Percentiles rank a stretch among this genome's conserved stretches.
Evolutionary conservation across 371 early-diverging fungal species (phyloP).

Genomic region (Umbelopsis sp.): DNA sequence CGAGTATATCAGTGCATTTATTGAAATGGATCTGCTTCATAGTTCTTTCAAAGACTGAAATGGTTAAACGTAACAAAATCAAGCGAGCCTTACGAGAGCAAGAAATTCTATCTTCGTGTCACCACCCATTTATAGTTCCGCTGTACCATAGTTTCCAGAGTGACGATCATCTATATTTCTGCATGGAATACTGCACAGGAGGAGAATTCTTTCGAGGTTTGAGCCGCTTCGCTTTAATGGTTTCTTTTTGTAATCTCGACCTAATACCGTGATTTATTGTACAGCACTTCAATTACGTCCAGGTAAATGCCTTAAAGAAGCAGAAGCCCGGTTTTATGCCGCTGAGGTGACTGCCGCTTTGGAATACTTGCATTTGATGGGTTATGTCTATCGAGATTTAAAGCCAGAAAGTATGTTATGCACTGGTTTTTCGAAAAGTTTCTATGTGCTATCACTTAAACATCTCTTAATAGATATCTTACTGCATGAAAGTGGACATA

Average conservation of each 20-base stretch:
- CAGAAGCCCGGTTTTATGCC: conserved; percentile 93
- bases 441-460: not conserved
- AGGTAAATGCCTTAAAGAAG: conserved; percentile 76
- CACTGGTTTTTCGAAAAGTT: no score
- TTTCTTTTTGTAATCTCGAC: conserved; percentile 23
- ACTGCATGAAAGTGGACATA: conserved; percentile 84
- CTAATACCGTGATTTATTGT: conserved; percentile 32
- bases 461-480: conserved; percentile 65
- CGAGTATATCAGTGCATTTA: not conserved
- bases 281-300: conserved; percentile 75
- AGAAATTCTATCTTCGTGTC: conserved; percentile 72
- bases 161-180: conserved; percentile 85
- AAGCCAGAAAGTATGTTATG: conserved; percentile 92
- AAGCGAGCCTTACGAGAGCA: conserved; percentile 88
- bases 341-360: conserved; percentile 92
- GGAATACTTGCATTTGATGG: conserved; percentile 93
- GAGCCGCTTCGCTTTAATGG: not conserved
- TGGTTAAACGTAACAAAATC: conserved; percentile 88
- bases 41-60: conserved; percentile 86
- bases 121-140: conserved; percentile 94
- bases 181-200: conserved; percentile 96
- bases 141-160: conserved; percentile 93
- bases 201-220: conserved; percentile 93
- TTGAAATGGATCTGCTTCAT: conserved; percentile 2
- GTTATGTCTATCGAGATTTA: conserved; percentile 95